Percentiles rank a stretch among this genome's conserved stretches.
Evolutionary conservation across 805 yeast genomes (phyloP).

Genomic region (Spathaspora hagerdaliae): DNA sequence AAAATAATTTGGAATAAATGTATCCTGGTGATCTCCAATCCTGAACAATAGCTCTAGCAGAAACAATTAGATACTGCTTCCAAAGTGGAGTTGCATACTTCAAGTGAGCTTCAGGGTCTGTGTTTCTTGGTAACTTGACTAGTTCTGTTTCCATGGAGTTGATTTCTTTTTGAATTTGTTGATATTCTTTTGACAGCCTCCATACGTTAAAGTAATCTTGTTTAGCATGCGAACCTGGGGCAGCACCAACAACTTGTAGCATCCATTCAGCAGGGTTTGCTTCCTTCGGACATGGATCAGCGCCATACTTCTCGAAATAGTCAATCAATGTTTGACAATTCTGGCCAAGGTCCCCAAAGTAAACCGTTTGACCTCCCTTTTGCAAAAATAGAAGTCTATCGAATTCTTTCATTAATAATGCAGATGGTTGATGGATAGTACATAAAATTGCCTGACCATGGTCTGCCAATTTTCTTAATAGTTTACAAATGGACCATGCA

Average conservation of each 20-base stretch:
- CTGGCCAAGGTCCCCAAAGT: slow-evolving; percentile 73
- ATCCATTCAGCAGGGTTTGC: slow-evolving; percentile 68
- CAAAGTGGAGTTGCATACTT: slow-evolving; percentile 25
- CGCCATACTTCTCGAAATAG: slow-evolving; percentile 68
- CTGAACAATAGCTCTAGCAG: slow-evolving; percentile 13
- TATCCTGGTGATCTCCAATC: slow-evolving; percentile 60
- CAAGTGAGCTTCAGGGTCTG: slow-evolving; percentile 15
- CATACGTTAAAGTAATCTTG: slow-evolving; percentile 72
- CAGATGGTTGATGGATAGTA: slow-evolving; percentile 83
- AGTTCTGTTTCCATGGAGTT: slow-evolving; percentile 55
- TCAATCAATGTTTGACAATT: slow-evolving; percentile 50
- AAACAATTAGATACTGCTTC: slow-evolving; percentile 28
- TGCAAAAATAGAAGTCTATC: slow-evolving; percentile 64
- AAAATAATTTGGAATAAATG: slow-evolving; percentile 56
- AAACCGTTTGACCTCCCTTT: slow-evolving; percentile 71
- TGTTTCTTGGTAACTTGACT: slow-evolving; percentile 17
- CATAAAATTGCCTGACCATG: slow-evolving; percentile 38
- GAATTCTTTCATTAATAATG: slow-evolving; percentile 66
- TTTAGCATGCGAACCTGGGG: slow-evolving; percentile 66
- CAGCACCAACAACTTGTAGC: slow-evolving; percentile 79
- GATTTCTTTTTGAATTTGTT: slow-evolving; percentile 56
- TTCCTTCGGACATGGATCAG: slow-evolving; percentile 33
- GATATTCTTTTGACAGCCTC: slow-evolving; percentile 60
- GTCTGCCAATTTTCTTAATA: slow-evolving; percentile 35
- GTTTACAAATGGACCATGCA: slow-evolving; percentile 37